Evolutionary conservation across 1,284 basidiomycete species (phyloP).

Genomic region (Puccinia triticina): DNA sequence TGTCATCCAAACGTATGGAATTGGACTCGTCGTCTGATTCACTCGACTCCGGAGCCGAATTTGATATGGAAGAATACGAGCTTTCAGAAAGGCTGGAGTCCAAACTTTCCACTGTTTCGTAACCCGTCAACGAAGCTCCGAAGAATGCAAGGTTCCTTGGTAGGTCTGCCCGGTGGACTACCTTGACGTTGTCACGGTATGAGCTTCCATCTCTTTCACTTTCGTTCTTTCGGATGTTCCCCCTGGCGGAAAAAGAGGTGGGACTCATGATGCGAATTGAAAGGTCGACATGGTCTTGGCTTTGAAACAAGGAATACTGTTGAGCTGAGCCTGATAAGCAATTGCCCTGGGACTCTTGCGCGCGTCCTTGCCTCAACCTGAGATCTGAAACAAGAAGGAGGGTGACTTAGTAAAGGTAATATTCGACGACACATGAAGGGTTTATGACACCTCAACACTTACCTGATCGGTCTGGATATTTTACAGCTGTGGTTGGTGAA

Average conservation of each 20-base stretch:
- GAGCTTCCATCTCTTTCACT: not conserved
- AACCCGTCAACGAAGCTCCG: not conserved
- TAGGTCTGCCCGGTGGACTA: not conserved
- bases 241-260: not conserved
- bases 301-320: conserved; percentile 8
- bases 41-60: not conserved
- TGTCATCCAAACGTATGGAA: not conserved
- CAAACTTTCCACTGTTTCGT: not conserved
- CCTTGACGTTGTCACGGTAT: not conserved
- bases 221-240: not conserved
- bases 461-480: conserved; percentile 5
- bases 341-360: not conserved
- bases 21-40: not conserved
- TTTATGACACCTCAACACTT: not conserved
- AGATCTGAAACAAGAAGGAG: not conserved
- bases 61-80: not conserved
- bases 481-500: conserved; percentile 14
- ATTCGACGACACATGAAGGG: not conserved
- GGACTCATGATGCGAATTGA: not conserved
- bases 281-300: not conserved
- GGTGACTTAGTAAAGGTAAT: not conserved
- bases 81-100: conserved; percentile 1
- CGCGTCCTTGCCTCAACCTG: conserved; percentile 4
- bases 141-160: not conserved
- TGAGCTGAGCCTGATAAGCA: not conserved